A percentile compares a stretch with the other conserved stretches of the same genome.
Evolutionary conservation across 441 rosid genomes (phyloP).

Genomic region (Oxalis stricta): DNA sequence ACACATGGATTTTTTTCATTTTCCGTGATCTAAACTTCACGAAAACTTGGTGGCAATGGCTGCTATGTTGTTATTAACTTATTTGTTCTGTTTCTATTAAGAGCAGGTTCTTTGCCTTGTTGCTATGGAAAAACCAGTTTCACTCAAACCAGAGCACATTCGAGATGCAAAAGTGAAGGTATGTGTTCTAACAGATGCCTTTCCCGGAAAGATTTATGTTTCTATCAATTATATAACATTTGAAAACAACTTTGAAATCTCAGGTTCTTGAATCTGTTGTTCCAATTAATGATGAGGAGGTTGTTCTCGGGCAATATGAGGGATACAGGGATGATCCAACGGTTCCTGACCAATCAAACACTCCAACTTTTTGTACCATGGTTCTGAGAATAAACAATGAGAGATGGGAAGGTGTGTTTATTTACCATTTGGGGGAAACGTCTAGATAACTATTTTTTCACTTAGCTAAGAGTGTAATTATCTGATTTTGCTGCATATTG

Average conservation of each 20-base stretch:
- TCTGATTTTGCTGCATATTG: too few species aligned
- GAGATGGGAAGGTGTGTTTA: conserved; percentile 89
- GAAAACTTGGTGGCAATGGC: too few species aligned
- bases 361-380: conserved; percentile 89
- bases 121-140: conserved; percentile 95
- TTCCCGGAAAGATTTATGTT: too few species aligned
- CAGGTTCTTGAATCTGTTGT: conserved; percentile 93
- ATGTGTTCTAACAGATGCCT: conserved; percentile 1
- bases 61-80: not conserved
- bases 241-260: not conserved
- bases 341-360: conserved; percentile 79
- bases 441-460: not conserved
- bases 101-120: conserved; percentile 84
- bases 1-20: not conserved
- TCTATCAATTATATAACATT: too few species aligned
- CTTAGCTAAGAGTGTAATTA: too few species aligned
- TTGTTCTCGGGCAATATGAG: conserved; percentile 90
- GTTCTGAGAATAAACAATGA: conserved; percentile 78
- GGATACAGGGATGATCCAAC: conserved; percentile 90
- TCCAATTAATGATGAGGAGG: conserved; percentile 83
- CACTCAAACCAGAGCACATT: conserved; percentile 91
- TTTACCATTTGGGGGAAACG: not conserved
- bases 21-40: too few species aligned
- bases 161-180: conserved; percentile 99
- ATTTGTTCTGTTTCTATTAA: conserved; percentile 8